Percentiles rank a stretch among this genome's conserved stretches.
phyloP scores from a whole-genome alignment of 441 rosid species.

The Gossypium laxum region DNA sequence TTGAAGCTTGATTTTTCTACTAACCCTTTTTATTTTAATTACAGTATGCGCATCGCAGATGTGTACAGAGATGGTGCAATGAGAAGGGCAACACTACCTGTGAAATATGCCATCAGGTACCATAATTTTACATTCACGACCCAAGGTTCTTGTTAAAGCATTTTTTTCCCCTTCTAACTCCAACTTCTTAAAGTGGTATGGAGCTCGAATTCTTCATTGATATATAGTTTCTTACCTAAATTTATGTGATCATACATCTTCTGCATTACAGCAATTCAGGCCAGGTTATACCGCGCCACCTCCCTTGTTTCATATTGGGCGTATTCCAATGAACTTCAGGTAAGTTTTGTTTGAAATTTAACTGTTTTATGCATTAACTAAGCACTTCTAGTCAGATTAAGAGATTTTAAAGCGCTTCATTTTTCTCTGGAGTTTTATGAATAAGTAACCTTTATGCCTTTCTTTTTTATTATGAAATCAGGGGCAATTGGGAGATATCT shows the following conservation, averaged over 20 bases:
- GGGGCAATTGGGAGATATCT: conserved; percentile 72
- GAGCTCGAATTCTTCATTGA: neutral
- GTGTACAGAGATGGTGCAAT: conserved; percentile 75
- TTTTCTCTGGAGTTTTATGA: neutral
- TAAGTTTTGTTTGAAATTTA: conserved; percentile 12
- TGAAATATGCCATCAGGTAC: conserved; percentile 74
- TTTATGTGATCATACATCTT: neutral
- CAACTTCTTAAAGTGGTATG: neutral
- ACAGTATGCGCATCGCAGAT: conserved; percentile 70
- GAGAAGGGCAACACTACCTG: conserved; percentile 69
- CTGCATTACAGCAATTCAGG: conserved; percentile 53
- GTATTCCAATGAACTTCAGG: conserved; percentile 71
- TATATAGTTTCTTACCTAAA: neutral
- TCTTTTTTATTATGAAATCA: conserved; percentile 11
- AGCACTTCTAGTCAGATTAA: neutral
- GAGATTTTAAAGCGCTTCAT: neutral
- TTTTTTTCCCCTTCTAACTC: neutral
- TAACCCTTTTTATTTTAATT: conserved; percentile 13
- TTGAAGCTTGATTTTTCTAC: neutral
- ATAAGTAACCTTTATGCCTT: neutral
- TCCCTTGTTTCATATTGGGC: conserved; percentile 60
- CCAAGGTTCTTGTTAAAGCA: neutral
- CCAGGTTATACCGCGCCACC: conserved; percentile 86
- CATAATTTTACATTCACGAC: conserved; percentile 8
- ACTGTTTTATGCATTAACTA: neutral